A percentile compares a stretch with the other conserved stretches of the same genome.
phyloP scores from a whole-genome alignment of 2,329 filamentous ascomycete genomes.

The Aspergillus intermedius region DNA sequence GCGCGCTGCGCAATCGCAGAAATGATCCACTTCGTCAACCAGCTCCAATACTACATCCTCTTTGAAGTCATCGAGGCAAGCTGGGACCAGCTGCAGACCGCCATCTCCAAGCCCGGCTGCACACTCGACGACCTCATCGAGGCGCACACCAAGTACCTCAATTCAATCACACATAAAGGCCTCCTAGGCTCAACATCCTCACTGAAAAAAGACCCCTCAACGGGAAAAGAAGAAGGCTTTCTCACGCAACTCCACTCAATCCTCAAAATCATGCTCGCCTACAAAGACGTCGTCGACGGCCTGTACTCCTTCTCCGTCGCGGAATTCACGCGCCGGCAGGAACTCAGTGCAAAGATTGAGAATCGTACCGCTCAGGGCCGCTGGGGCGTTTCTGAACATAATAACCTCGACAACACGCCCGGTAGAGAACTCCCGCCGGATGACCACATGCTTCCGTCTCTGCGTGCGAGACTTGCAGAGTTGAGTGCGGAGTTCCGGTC shows the following conservation, averaged over 20 bases:
- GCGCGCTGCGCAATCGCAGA: constrained; percentile 85
- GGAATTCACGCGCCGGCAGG: constrained; percentile 87
- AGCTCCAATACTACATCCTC: constrained; percentile 96
- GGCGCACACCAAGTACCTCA: constrained; percentile 84
- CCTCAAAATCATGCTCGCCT: constrained; percentile 85
- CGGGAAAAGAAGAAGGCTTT: constrained; percentile 65
- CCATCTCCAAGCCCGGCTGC: constrained; percentile 74
- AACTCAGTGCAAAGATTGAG: constrained; percentile 67
- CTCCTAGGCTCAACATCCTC: constrained; percentile 60
- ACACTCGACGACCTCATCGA: constrained; percentile 93
- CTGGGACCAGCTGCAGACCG: constrained; percentile 82
- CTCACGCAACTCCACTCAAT: constrained; percentile 88
- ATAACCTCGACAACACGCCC: neutral
- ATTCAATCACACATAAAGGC: constrained; percentile 92
- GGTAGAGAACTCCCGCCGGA: constrained; percentile 29
- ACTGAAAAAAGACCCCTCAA: constrained; percentile 18
- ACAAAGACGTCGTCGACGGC: constrained; percentile 87
- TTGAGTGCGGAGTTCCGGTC: constrained; percentile 70
- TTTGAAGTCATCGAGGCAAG: constrained; percentile 97
- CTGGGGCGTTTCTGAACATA: constrained; percentile 56
- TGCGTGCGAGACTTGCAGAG: constrained; percentile 66
- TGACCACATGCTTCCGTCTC: constrained; percentile 64
- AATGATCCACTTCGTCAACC: constrained; percentile 97
- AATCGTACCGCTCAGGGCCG: constrained; percentile 57
- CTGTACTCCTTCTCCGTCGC: constrained; percentile 92